These are phyloP conservation scores for Aspergillus leporis DNA, from an alignment of 495 filamentous ascomycete species.

Conservation along the genomic window DNA sequence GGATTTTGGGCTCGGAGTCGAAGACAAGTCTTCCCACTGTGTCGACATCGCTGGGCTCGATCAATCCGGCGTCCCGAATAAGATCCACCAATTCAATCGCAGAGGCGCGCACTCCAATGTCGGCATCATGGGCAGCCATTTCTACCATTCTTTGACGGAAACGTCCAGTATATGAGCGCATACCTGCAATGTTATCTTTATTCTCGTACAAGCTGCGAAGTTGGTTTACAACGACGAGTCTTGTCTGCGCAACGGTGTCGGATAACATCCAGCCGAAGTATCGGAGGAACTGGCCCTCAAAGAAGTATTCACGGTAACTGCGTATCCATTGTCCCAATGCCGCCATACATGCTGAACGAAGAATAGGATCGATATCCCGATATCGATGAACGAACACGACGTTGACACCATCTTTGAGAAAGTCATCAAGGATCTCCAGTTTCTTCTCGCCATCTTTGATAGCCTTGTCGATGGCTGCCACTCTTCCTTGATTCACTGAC, in stretches of 20 bases:
- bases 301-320: slow-evolving; percentile 78
- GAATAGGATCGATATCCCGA: slow-evolving; percentile 85
- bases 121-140: slow-evolving; percentile 82
- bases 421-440: slow-evolving; percentile 60
- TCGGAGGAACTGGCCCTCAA: slow-evolving; percentile 81
- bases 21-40: slow-evolving; percentile 81
- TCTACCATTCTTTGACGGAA: slow-evolving; percentile 88
- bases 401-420: slow-evolving; percentile 80
- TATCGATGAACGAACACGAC: slow-evolving; percentile 93
- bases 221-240: slow-evolving; percentile 79
- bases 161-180: slow-evolving; percentile 86
- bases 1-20: slow-evolving; percentile 77
- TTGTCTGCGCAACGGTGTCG: slow-evolving; percentile 65
- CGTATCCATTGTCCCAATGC: slow-evolving; percentile 87
- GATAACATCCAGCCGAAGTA: slow-evolving; percentile 95
- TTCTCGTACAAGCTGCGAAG: slow-evolving; percentile 73
- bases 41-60: slow-evolving; percentile 90
- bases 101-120: slow-evolving; percentile 71
- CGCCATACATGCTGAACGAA: slow-evolving; percentile 79
- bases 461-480: slow-evolving; percentile 65
- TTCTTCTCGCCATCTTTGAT: slow-evolving; percentile 66
- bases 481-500: slow-evolving; percentile 69
- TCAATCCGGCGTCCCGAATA: slow-evolving; percentile 77
- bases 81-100: slow-evolving; percentile 78
- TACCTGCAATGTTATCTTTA: slow-evolving; percentile 69